Evolutionary conservation across 2,329 filamentous ascomycete genomes (phyloP), one percentile per base, ranked within the genome.

Genomic region (Aspergillus tubingensis): DNA sequence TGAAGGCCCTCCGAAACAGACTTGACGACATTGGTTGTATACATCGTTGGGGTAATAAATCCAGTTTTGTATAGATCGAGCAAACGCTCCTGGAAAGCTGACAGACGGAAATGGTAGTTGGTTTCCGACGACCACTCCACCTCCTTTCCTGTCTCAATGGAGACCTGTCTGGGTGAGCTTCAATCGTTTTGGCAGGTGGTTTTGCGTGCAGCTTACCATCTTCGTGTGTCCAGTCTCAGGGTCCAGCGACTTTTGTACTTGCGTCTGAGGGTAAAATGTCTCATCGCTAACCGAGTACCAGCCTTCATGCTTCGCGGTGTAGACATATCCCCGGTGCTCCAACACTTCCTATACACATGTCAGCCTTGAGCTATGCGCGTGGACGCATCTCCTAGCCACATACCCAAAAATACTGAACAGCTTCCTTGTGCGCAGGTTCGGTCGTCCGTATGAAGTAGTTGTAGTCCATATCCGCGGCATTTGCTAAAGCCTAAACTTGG

Each of bases 261-360:
- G 81, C 6, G 86, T 86, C 56, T 89, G 85, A 0, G 94, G 92
- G 73, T 97, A 98, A 77, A 96, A 99, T 41, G 94, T 94, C 82
- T 99, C 95, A 75, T 99, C 95, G 74, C 91, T 92, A 57, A 99
- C 89, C 58, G 91, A 95, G 76, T 99, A 99, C 95, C 95, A 99
- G 1, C 95, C 95, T 72, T 92, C 87, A 70, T 98, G 95, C 67
- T 90, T 91, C 10, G 87, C 86, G 70, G 90, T 87, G 77, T 97
- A 97, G 57, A 98, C 89, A 62, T 90, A 88, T 8, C 90, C 89
- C 50, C 85, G 82, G 57, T 92, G 87, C 69, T 88, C 84, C 61
- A 99, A 81, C 74, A 92, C 83, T 65, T 86, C 83, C 82, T 85
- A 65, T 60, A 25, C 21, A 5, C 11, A 49, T 6, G 8, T 61